Percentiles rank a stretch among this genome's conserved stretches.
These are phyloP conservation scores for Trametes maxima DNA, from an alignment of 768 basidiomycete species.

Conservation along the genomic window DNA sequence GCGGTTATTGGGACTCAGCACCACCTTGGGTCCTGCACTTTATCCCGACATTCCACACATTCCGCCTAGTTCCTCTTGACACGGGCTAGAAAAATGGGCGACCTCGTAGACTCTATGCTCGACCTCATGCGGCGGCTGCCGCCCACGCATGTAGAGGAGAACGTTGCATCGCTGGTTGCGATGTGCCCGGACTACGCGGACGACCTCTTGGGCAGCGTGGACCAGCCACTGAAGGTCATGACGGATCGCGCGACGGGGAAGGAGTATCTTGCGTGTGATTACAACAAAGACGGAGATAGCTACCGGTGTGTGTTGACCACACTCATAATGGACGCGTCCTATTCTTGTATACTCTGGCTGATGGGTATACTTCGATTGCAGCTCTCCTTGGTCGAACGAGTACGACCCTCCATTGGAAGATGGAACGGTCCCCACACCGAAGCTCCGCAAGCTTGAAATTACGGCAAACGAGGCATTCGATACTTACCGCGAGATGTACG, in stretches of 20 bases:
- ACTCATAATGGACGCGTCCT: not conserved
- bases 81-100: conserved; percentile 52
- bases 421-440: conserved; percentile 82
- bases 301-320: conserved; percentile 57
- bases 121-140: conserved; percentile 97
- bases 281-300: conserved; percentile 90
- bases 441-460: conserved; percentile 89
- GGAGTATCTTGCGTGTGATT: conserved; percentile 93
- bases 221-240: conserved; percentile 86
- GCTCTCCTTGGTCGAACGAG: conserved; percentile 98
- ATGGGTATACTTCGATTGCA: conserved; percentile 34
- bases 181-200: conserved; percentile 94
- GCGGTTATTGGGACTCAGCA: no score
- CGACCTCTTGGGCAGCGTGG: conserved; percentile 91
- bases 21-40: no score
- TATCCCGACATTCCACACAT: no score
- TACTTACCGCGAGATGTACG: conserved; percentile 92
- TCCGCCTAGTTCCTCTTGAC: not conserved
- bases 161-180: conserved; percentile 76
- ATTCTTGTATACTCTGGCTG: no score
- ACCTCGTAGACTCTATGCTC: conserved; percentile 89
- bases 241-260: conserved; percentile 79
- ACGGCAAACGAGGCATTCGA: conserved; percentile 96
- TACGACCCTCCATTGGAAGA: conserved; percentile 91
- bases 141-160: conserved; percentile 85